A percentile compares a stretch with the other conserved stretches of the same genome.
Evolutionary conservation across 176 grass and related monocot genomes (phyloP).

Genomic region (Oropetium thomaeum): DNA sequence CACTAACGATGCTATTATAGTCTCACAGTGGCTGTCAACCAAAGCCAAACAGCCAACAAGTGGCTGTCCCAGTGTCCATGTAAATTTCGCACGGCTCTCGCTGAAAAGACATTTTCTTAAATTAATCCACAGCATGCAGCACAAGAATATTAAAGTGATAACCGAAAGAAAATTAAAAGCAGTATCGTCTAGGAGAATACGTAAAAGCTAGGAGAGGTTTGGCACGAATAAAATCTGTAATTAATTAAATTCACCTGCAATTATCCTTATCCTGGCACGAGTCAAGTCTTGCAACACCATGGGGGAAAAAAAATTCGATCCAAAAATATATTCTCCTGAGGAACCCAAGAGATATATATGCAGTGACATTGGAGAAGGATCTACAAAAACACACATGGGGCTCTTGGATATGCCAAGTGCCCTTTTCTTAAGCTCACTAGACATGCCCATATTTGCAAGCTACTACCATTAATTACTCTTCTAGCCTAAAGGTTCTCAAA

Average conservation of each 20-base stretch:
- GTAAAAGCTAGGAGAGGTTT: constrained; percentile 41
- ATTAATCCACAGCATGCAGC: constrained; percentile 19
- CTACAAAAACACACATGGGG: constrained; percentile 17
- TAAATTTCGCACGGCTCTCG: constrained; percentile 12
- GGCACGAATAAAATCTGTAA: constrained; percentile 35
- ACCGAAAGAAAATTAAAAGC: constrained; percentile 50
- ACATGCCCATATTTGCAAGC: constrained; percentile 16
- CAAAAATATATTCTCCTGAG: constrained; percentile 1
- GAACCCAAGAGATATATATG: constrained; percentile 26
- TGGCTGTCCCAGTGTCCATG: constrained; percentile 16
- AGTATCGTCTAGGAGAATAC: constrained; percentile 24
- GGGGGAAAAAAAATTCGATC: background rate
- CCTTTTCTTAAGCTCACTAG: constrained; percentile 5
- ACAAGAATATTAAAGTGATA: constrained; percentile 14
- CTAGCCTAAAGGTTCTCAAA: constrained; percentile 17
- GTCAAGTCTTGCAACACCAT: constrained; percentile 35
- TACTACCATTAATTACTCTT: too few species aligned
- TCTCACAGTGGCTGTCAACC: background rate
- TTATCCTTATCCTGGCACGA: background rate
- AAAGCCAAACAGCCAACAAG: constrained; percentile 7
- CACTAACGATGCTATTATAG: constrained; percentile 22
- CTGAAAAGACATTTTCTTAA: constrained; percentile 21
- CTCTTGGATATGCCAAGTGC: background rate
- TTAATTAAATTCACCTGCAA: constrained; percentile 13
- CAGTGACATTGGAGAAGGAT: constrained; percentile 28